Evolutionary conservation across 768 basidiomycete genomes (phyloP).

Genomic region (Agaricus sinodeliciosus): DNA sequence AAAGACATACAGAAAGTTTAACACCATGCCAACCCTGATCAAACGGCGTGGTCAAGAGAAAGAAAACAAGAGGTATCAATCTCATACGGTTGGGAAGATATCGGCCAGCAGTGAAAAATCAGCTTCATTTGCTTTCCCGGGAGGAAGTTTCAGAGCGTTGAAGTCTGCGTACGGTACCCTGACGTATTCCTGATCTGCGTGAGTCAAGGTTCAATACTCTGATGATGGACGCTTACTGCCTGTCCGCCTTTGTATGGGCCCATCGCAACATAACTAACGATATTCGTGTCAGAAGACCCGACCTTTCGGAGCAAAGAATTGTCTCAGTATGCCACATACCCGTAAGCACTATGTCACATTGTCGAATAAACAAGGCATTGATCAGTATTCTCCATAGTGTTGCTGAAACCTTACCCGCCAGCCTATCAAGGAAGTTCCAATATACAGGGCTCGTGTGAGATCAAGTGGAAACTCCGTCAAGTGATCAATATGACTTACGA

Average conservation of each 20-base stretch:
- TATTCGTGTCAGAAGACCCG: not conserved
- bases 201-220: not conserved
- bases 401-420: constrained; percentile 30
- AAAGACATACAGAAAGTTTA: constrained; percentile 31
- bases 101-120: constrained; percentile 50
- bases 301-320: not conserved
- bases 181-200: constrained; percentile 38
- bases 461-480: not conserved
- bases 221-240: constrained; percentile 26
- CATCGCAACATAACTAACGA: constrained; percentile 45
- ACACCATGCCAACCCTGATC: constrained; percentile 48
- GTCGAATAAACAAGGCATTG: not conserved
- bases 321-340: constrained; percentile 21
- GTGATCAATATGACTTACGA: constrained; percentile 27
- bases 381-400: not conserved
- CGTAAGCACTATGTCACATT: constrained; percentile 33
- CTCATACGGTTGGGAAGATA: constrained; percentile 46
- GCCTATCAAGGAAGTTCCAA: constrained; percentile 23
- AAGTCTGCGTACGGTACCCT: constrained; percentile 53
- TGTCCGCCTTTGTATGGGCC: constrained; percentile 50
- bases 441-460: not conserved
- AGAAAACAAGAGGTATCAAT: not conserved
- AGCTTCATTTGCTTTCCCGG: constrained; percentile 46
- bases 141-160: constrained; percentile 45
- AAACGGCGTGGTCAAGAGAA: not conserved